Evolutionary conservation across 129 eudicot species (phyloP).

Genomic region (Dittrichia graveolens): DNA sequence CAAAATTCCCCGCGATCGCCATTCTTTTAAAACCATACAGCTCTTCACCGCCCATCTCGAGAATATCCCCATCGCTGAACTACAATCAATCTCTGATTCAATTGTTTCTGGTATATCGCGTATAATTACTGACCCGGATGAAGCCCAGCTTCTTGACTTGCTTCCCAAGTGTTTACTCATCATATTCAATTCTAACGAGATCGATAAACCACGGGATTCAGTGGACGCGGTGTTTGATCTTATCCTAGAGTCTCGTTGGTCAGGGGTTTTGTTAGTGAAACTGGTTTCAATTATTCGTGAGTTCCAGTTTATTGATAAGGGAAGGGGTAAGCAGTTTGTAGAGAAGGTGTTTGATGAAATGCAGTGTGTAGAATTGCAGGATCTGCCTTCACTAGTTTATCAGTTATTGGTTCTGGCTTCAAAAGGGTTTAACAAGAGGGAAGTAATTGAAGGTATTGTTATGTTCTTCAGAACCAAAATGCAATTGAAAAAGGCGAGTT

Average conservation of each 20-base stretch:
- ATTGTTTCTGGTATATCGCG: constrained; percentile 35
- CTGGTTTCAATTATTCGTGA: constrained; percentile 61
- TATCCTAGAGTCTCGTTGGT: constrained; percentile 49
- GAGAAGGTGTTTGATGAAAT: constrained; percentile 64
- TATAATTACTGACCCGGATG: constrained; percentile 47
- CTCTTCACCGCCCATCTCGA: constrained; percentile 52
- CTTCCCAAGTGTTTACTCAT: constrained; percentile 59
- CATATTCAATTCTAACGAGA: constrained; percentile 41
- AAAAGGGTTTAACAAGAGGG: constrained; percentile 66
- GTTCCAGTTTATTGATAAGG: constrained; percentile 51
- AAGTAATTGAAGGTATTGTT: constrained; percentile 65
- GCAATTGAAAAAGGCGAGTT: constrained; percentile 41
- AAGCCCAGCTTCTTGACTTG: constrained; percentile 57
- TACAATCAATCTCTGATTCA: constrained; percentile 39
- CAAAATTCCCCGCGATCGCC: constrained; percentile 55
- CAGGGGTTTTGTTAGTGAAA: constrained; percentile 60
- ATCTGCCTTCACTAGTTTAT: constrained; percentile 69
- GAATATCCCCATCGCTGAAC: constrained; percentile 22
- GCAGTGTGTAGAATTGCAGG: constrained; percentile 67
- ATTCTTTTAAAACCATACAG: constrained; percentile 54
- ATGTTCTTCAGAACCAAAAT: constrained; percentile 52
- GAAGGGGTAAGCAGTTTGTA: constrained; percentile 52
- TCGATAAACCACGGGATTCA: constrained; percentile 37
- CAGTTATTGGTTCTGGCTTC: constrained; percentile 78
- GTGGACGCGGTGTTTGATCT: constrained; percentile 42